Evolutionary conservation across 768 basidiomycete species (phyloP).

Genomic region (Suillus weaverae): DNA sequence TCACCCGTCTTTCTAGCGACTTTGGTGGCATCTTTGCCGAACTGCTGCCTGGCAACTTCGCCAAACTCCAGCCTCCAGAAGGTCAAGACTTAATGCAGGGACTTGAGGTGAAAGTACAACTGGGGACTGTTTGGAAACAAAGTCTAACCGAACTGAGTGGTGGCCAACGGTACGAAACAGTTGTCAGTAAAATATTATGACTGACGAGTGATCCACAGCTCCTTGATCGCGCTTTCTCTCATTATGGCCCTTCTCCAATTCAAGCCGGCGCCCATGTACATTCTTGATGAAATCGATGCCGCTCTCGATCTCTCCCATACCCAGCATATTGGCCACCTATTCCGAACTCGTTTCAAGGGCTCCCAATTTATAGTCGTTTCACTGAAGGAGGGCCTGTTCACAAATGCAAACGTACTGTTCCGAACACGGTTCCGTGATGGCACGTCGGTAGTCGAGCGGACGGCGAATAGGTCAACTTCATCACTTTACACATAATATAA

Average conservation of each 20-base stretch:
- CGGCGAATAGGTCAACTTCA: conserved; percentile 63
- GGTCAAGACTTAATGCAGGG: conserved; percentile 92
- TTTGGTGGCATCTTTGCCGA: conserved; percentile 92
- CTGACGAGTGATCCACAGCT: conserved; percentile 48
- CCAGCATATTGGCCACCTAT: conserved; percentile 97
- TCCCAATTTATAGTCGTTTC: conserved; percentile 98
- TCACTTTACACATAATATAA: conserved; percentile 31
- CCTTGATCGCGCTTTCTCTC: conserved; percentile 93
- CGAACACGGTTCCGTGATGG: conserved; percentile 91
- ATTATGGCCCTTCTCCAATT: conserved; percentile 99
- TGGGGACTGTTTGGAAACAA: conserved; percentile 97
- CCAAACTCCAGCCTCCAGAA: conserved; percentile 93
- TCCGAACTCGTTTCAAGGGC: conserved; percentile 95
- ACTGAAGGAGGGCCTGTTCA: conserved; percentile 95
- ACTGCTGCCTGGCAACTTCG: conserved; percentile 88
- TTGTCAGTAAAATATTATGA: conserved; percentile 2
- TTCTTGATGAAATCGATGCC: conserved; percentile 98
- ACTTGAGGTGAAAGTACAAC: conserved; percentile 93
- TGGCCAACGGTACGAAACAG: conserved; percentile 77
- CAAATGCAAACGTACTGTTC: conserved; percentile 96
- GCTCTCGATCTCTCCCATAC: conserved; percentile 95
- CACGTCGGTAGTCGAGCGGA: conserved; percentile 86
- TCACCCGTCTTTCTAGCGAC: conserved; percentile 53
- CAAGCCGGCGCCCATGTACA: conserved; percentile 99
- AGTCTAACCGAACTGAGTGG: conserved; percentile 96